These are phyloP conservation scores for Cladobotryum protrusum DNA, from an alignment of 2,329 filamentous ascomycete species.

Conservation along the genomic window DNA sequence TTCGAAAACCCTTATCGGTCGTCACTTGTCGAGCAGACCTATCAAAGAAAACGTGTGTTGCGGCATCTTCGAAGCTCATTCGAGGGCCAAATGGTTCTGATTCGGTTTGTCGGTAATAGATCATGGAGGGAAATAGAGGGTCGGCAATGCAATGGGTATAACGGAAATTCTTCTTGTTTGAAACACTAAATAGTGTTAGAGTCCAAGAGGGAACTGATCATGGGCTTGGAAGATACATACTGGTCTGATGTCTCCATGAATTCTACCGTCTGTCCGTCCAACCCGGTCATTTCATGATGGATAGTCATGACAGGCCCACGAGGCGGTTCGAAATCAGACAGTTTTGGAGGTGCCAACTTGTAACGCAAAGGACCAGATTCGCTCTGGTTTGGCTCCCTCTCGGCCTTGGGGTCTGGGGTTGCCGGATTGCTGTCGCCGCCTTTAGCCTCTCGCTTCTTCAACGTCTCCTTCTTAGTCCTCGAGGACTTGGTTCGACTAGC, in stretches of 20 bases:
- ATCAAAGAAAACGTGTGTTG: conserved; percentile 78
- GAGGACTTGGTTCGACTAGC: conserved; percentile 31
- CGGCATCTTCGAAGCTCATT: conserved; percentile 88
- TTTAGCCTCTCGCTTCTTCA: conserved; percentile 64
- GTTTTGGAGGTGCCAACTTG: conserved; percentile 57
- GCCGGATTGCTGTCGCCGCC: conserved; percentile 46
- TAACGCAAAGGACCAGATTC: conserved; percentile 52
- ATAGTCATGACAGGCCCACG: conserved; percentile 51
- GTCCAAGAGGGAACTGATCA: neutral
- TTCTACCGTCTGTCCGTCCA: conserved; percentile 45
- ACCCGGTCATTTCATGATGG: conserved; percentile 46
- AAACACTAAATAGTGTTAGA: conserved; percentile 34
- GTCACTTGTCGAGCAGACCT: conserved; percentile 70
- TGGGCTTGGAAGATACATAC: conserved; percentile 27
- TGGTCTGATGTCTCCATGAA: conserved; percentile 61
- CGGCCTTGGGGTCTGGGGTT: conserved; percentile 49
- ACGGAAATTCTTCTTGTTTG: conserved; percentile 68
- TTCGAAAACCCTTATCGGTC: conserved; percentile 88
- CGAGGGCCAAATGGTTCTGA: conserved; percentile 75
- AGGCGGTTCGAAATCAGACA: conserved; percentile 54
- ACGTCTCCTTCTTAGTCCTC: conserved; percentile 57
- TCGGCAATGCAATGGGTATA: conserved; percentile 91
- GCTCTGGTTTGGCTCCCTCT: conserved; percentile 33
- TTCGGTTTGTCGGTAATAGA: conserved; percentile 87
- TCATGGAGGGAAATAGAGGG: conserved; percentile 74